Evolutionary conservation across 2,329 filamentous ascomycete species (phyloP).

Genomic region (Sporothrix schenckii): DNA sequence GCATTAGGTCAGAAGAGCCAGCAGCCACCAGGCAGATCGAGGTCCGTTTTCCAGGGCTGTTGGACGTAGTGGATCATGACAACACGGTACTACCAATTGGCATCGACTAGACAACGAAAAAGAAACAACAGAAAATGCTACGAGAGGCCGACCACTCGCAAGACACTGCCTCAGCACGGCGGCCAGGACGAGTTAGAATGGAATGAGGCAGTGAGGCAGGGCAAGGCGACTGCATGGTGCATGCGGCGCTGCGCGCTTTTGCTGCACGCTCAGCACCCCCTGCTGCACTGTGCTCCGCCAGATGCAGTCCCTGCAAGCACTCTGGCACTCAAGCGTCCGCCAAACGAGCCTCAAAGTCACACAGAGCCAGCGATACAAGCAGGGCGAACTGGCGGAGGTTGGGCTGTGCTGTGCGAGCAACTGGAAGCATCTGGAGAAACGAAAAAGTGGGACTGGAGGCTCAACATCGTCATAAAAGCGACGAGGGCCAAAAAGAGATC

Average conservation of each 20-base stretch:
- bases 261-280: neutral
- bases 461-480: conserved; percentile 12
- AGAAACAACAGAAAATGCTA: neutral
- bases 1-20: neutral
- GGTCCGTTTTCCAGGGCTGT: neutral
- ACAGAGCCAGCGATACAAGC: neutral
- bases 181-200: conserved; percentile 14
- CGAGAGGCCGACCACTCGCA: neutral
- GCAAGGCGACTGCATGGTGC: conserved; percentile 17
- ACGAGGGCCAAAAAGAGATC: neutral
- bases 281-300: conserved; percentile 23
- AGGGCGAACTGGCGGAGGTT: conserved; percentile 26
- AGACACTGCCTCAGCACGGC: conserved; percentile 11
- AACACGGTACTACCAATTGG: neutral
- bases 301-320: conserved; percentile 22
- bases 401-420: neutral
- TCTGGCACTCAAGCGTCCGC: conserved; percentile 11
- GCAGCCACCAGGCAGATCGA: conserved; percentile 12
- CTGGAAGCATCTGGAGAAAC: neutral
- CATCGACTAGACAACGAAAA: neutral
- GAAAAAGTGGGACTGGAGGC: conserved; percentile 20
- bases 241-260: conserved; percentile 6
- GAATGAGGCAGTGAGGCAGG: conserved; percentile 15
- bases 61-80: neutral
- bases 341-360: neutral